Evolutionary conservation across 2,329 filamentous ascomycete species (phyloP).

Genomic region (Onygena corvina): DNA sequence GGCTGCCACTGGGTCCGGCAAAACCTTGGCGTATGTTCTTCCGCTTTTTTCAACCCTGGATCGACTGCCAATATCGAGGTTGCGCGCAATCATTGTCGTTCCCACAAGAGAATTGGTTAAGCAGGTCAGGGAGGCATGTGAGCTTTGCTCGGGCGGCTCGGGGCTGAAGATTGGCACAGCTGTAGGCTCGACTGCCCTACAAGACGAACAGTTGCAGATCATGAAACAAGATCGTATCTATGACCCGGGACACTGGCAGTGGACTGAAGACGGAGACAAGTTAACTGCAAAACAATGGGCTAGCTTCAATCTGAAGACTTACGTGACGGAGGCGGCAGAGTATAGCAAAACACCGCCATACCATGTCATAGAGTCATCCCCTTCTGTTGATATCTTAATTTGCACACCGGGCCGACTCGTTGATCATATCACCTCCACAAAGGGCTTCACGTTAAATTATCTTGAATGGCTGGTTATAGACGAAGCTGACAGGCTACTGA

Average conservation of each 20-base stretch:
- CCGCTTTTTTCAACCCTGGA: conserved; percentile 71
- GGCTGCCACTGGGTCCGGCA: conserved; percentile 88
- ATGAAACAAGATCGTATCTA: conserved; percentile 56
- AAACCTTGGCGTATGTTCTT: conserved; percentile 82
- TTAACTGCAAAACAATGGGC: conserved; percentile 37
- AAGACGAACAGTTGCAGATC: conserved; percentile 49
- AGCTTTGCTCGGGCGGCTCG: conserved; percentile 59
- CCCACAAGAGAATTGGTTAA: conserved; percentile 83
- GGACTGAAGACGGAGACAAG: conserved; percentile 23
- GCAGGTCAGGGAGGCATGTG: conserved; percentile 69
- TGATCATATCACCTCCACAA: conserved; percentile 75
- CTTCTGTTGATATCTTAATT: conserved; percentile 75
- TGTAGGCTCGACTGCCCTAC: conserved; percentile 65
- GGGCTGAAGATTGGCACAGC: conserved; percentile 69
- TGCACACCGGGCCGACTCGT: conserved; percentile 86
- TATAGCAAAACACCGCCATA: conserved; percentile 39
- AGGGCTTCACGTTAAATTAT: conserved; percentile 65
- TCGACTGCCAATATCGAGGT: conserved; percentile 48
- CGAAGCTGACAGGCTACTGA: conserved; percentile 82
- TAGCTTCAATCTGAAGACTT: conserved; percentile 36
- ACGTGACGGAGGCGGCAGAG: conserved; percentile 33
- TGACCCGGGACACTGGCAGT: conserved; percentile 39
- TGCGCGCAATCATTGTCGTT: conserved; percentile 73
- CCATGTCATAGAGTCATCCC: conserved; percentile 53
- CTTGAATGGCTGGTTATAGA: conserved; percentile 85